Base-by-base conservation (phyloP, 768 basidiomycete species). In the Phylloporus scabripes region DNA sequence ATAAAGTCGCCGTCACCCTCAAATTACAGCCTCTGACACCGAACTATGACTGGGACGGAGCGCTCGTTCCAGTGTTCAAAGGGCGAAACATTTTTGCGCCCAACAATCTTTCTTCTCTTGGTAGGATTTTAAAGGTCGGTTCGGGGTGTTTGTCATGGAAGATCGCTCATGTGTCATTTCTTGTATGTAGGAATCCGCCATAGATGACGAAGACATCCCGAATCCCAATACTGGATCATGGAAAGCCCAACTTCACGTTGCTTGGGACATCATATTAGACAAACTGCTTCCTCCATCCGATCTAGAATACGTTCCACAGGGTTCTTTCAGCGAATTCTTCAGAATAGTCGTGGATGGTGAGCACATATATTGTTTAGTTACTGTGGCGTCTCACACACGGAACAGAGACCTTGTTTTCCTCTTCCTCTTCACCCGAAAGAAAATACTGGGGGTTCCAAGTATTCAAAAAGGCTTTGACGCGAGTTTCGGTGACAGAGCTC, bases 371-470 rank as follows among this genome's bases (percentile, higher is more conserved):
- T 36, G 40, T 31, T 31, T 37, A n/a, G 18, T 31, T 14, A 8
- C 39, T 26, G 11, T 34, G 23, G 21, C 21, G 9, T 26, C 39
- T 55, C 23, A 54, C 38, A 32, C 21, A 12, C 14, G 45, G 15
- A 17, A 46, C 58, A 97, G 94, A 95, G 64, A 85, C 89, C 1
- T 70, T 97, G 37, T 96, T 97, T 62, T 82, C 87, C 7, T 73
- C 83, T 7, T 85, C 85, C 17, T 82, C 93, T 0, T 93, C 93
- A 1, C 72, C 85, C 0, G 85, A 93, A 66, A 81, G 92, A 43
- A 95, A 96, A 69, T 91, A 86, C 61, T 94, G 91, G 87, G 95
- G 93, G n/a, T 95, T 98, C 71, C 85, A 87, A 57, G 78, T 95
- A 17, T 89, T 97, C 70, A 80, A 84, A 59, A 85, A 81, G 54